Conservation (phyloP, 805 yeast genomes). For the Zygoascus tannicola region DNA sequence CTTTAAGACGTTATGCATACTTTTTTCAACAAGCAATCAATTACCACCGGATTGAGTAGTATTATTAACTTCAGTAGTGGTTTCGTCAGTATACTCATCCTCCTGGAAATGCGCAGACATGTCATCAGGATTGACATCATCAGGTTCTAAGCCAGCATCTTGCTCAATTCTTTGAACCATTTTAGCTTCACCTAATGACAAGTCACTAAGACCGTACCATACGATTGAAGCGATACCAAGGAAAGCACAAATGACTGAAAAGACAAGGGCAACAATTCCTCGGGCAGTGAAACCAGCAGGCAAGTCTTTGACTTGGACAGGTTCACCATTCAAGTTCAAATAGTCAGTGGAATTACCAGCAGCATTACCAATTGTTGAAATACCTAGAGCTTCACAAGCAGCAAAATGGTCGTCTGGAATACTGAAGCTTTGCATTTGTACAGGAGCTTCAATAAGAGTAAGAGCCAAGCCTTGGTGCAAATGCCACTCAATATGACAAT, state of each 20-base stretch:
- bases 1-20: too few relatives aligned
- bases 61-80: background rate
- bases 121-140: conserved; percentile 29
- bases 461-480: conserved; percentile 87
- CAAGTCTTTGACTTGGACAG: conserved; percentile 53
- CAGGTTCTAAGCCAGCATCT: conserved; percentile 39
- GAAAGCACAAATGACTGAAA: conserved; percentile 79
- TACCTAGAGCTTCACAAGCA: conserved; percentile 50
- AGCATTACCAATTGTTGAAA: conserved; percentile 67
- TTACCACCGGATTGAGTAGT: too few relatives aligned
- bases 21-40: too few relatives aligned
- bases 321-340: conserved; percentile 64
- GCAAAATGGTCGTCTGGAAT: conserved; percentile 52
- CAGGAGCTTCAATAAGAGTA: conserved; percentile 76
- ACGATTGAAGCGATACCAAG: conserved; percentile 72
- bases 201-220: conserved; percentile 79
- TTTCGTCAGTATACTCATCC: background rate
- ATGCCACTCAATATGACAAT: conserved; percentile 99
- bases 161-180: conserved; percentile 41
- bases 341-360: conserved; percentile 65
- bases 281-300: conserved; percentile 90
- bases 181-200: conserved; percentile 55
- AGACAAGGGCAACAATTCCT: conserved; percentile 90
- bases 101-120: conserved; percentile 3
- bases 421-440: conserved; percentile 46